Evolutionary conservation across 2,329 filamentous ascomycete genomes (phyloP).

Genomic region (Calonectria hongkongensis): DNA sequence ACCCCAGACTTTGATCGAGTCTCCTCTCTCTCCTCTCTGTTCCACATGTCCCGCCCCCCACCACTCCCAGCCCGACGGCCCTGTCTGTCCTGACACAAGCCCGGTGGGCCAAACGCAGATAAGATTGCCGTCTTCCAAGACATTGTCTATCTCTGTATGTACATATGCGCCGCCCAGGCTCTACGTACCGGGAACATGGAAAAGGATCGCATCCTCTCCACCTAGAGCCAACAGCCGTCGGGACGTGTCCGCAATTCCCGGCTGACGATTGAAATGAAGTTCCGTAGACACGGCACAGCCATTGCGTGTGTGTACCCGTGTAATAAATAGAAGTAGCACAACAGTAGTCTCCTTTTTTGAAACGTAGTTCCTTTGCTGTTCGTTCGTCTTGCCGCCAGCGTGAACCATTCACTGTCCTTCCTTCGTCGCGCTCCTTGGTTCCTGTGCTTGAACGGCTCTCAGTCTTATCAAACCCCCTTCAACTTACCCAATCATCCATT

Average conservation of each 20-base stretch:
- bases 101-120: conserved; percentile 8
- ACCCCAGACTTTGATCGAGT: conserved; percentile 9
- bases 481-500: background rate
- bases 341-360: conserved; percentile 12
- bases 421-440: background rate
- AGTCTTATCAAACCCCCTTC: background rate
- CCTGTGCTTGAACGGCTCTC: background rate
- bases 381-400: conserved; percentile 2
- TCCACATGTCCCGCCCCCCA: background rate
- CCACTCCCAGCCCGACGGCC: conserved; percentile 10
- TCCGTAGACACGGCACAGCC: conserved; percentile 15
- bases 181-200: conserved; percentile 9
- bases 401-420: conserved; percentile 14
- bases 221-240: background rate
- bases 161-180: background rate
- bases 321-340: conserved; percentile 23
- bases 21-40: too few species aligned
- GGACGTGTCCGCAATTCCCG: conserved; percentile 16
- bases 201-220: conserved; percentile 23
- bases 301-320: background rate
- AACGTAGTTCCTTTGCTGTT: conserved; percentile 3
- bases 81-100: conserved; percentile 26
- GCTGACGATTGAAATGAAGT: background rate
- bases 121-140: background rate
- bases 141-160: conserved; percentile 16